Conservation (phyloP, 257 asterid genomes). For the Plantago elongata region DNA sequence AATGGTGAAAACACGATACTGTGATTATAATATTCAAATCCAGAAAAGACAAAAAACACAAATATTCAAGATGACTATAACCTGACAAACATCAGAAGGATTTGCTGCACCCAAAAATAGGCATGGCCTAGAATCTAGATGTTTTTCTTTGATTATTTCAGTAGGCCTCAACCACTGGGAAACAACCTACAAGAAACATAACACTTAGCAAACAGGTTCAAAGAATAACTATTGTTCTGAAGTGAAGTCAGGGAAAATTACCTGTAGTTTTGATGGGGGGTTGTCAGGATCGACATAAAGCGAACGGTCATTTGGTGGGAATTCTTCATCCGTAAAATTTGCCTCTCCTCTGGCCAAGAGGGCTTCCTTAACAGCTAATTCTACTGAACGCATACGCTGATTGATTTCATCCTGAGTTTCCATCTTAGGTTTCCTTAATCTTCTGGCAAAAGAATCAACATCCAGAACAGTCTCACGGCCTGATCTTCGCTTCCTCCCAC, state of each 20-base stretch:
- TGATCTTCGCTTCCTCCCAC: slow-evolving; percentile 93
- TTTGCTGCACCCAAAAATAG: slow-evolving; percentile 80
- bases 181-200: slow-evolving; percentile 49
- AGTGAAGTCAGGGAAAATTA: slow-evolving; percentile 20
- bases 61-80: slow-evolving; percentile 25
- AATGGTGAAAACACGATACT: not conserved
- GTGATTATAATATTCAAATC: not conserved
- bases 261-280: slow-evolving; percentile 91
- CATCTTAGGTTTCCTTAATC: slow-evolving; percentile 86
- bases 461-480: slow-evolving; percentile 75
- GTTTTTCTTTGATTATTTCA: slow-evolving; percentile 76
- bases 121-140: slow-evolving; percentile 68
- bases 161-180: slow-evolving; percentile 90
- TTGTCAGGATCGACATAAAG: slow-evolving; percentile 84
- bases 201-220: slow-evolving; percentile 9
- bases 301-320: slow-evolving; percentile 88
- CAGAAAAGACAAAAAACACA: not conserved
- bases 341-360: slow-evolving; percentile 89
- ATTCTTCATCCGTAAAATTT: slow-evolving; percentile 94
- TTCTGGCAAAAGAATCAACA: slow-evolving; percentile 85
- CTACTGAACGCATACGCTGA: slow-evolving; percentile 92
- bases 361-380: slow-evolving; percentile 95
- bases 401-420: slow-evolving; percentile 92
- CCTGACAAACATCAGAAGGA: slow-evolving; percentile 99
- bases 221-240: slow-evolving; percentile 4